A percentile compares a stretch with the other conserved stretches of the same genome.
These are phyloP conservation scores for Nakazawaea laoshanensis DNA, from an alignment of 805 yeast species.

Conservation along the genomic window DNA sequence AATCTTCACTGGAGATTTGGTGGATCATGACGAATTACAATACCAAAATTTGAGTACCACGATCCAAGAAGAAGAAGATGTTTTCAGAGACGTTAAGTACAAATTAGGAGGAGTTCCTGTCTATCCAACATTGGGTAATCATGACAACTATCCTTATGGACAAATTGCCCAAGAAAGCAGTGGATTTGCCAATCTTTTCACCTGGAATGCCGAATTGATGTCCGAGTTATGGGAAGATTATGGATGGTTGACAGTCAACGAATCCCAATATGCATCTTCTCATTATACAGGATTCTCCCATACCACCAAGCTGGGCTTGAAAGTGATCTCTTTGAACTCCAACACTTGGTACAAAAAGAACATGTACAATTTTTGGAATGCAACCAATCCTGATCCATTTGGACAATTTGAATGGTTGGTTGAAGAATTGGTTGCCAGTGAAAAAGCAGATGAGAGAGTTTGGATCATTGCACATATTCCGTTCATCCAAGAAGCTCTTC, in stretches of 20 bases:
- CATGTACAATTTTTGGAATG: conserved; percentile 44
- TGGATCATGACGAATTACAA: conserved; percentile 53
- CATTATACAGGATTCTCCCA: conserved; percentile 60
- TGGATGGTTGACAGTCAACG: conserved; percentile 31
- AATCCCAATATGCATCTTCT: conserved; percentile 25
- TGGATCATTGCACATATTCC: conserved; percentile 73
- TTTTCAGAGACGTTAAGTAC: conserved; percentile 44
- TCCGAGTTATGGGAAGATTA: conserved; percentile 39
- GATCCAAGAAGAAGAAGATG: conserved; percentile 41
- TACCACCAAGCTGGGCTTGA: conserved; percentile 46
- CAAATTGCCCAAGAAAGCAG: conserved; percentile 50
- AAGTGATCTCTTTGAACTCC: conserved; percentile 55
- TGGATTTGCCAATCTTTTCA: conserved; percentile 30
- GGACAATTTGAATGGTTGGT: conserved; percentile 57
- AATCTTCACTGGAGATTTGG: conserved; percentile 66
- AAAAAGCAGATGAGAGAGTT: conserved; percentile 47
- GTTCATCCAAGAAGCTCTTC: conserved; percentile 49
- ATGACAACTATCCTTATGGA: conserved; percentile 67
- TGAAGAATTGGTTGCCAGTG: conserved; percentile 53
- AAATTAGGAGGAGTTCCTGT: conserved; percentile 43
- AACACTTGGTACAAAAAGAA: conserved; percentile 62
- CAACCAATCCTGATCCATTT: conserved; percentile 48
- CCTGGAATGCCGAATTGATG: conserved; percentile 41
- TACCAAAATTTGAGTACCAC: conserved; percentile 40
- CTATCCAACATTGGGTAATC: conserved; percentile 59